Conservation (phyloP, 2,329 filamentous ascomycete genomes). For the Triangularia verruculosa region DNA sequence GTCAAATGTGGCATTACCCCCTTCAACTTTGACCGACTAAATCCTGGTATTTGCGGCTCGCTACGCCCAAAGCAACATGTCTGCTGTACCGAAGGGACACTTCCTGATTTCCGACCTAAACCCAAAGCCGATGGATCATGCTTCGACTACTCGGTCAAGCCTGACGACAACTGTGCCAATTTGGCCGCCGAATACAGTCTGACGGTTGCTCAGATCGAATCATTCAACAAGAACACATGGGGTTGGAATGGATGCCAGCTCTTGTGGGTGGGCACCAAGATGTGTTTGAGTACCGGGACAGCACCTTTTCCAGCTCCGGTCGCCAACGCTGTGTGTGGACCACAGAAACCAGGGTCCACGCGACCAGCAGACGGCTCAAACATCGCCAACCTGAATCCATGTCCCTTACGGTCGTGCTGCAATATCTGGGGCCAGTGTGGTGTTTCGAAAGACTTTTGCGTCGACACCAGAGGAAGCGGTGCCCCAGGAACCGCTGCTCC, state of each 20-base stretch:
- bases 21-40: constrained; percentile 35
- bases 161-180: constrained; percentile 22
- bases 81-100: constrained; percentile 37
- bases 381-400: constrained; percentile 43
- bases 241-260: constrained; percentile 35
- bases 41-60: constrained; percentile 26
- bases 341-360: not conserved
- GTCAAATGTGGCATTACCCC: constrained; percentile 18
- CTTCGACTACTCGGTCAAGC: constrained; percentile 29
- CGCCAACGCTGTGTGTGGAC: constrained; percentile 4
- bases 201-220: constrained; percentile 34
- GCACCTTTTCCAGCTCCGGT: constrained; percentile 41
- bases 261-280: constrained; percentile 23
- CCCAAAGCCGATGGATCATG: constrained; percentile 36
- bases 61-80: constrained; percentile 31
- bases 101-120: constrained; percentile 38
- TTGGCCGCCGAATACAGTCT: too few relatives aligned
- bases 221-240: constrained; percentile 43
- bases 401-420: constrained; percentile 44
- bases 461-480: constrained; percentile 13
- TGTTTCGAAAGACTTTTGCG: constrained; percentile 32
- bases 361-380: not conserved
- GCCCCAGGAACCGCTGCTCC: constrained; percentile 27
- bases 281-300: constrained; percentile 17
- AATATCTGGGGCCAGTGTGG: constrained; percentile 34